These are phyloP conservation scores for Carallia brachiata DNA, from an alignment of 345 rosid genomes.

Conservation along the genomic window DNA sequence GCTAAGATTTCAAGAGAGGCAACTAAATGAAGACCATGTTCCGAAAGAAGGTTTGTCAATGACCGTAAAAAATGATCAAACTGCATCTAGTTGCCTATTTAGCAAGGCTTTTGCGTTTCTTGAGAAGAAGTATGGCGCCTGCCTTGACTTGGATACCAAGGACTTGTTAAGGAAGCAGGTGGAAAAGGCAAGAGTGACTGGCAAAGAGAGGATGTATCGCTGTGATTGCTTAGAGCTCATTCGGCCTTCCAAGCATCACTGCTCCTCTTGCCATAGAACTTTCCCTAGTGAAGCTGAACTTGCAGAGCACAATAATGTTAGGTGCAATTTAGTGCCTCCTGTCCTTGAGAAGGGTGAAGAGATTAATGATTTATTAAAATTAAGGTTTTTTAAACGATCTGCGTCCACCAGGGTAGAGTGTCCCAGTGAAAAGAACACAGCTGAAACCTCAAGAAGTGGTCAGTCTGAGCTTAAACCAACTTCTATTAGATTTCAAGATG, in stretches of 20 bases:
- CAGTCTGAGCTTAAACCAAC: conserved; percentile 46
- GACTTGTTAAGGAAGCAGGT: conserved; percentile 46
- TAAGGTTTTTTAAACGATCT: conserved; percentile 41
- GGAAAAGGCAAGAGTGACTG: conserved; percentile 45
- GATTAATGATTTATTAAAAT: conserved; percentile 37
- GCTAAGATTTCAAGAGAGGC: conserved; percentile 48
- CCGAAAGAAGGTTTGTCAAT: conserved; percentile 28
- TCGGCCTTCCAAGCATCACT: conserved; percentile 77
- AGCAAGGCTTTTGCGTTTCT: conserved; percentile 68
- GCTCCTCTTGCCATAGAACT: conserved; percentile 78
- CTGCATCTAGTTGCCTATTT: conserved; percentile 34
- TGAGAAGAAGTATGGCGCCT: conserved; percentile 72
- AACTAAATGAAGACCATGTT: conserved; percentile 31
- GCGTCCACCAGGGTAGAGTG: conserved; percentile 30
- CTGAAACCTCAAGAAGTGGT: conserved; percentile 35
- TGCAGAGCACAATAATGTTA: conserved; percentile 57
- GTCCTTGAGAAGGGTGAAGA: conserved; percentile 46
- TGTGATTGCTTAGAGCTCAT: conserved; percentile 86
- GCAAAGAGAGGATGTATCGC: conserved; percentile 56
- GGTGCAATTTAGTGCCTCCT: conserved; percentile 46
- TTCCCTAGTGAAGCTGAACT: conserved; percentile 49
- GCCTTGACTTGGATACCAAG: conserved; percentile 35
- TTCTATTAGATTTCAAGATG: conserved; percentile 57
- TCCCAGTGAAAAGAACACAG: conserved; percentile 25
- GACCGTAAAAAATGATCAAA: conserved; percentile 22